A percentile compares a stretch with the other conserved stretches of the same genome.
Conservation (phyloP, 2,329 filamentous ascomycete genomes). For the Neurospora sp. region DNA sequence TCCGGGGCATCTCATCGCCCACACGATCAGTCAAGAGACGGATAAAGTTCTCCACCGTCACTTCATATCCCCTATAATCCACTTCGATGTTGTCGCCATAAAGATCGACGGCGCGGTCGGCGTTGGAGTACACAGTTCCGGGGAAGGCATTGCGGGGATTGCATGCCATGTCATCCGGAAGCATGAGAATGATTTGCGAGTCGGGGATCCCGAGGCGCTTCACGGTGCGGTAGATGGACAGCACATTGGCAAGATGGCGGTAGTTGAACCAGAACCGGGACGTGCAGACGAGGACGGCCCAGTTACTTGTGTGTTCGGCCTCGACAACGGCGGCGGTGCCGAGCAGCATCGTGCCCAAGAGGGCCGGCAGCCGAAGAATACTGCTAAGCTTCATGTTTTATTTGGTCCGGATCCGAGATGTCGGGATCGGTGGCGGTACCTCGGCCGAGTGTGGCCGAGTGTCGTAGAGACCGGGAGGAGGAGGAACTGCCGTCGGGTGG, state of each 20-base stretch:
- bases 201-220: conserved; percentile 97
- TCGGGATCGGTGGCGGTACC: neutral
- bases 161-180: conserved; percentile 99
- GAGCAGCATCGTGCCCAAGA: conserved; percentile 39
- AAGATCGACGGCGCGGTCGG: conserved; percentile 86
- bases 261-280: conserved; percentile 99
- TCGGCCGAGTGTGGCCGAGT: neutral
- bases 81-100: conserved; percentile 99
- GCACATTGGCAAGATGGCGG: conserved; percentile 91
- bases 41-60: conserved; percentile 98
- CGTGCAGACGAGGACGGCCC: conserved; percentile 97
- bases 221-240: conserved; percentile 94
- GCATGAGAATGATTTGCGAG: conserved; percentile 98
- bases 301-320: conserved; percentile 91
- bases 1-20: conserved; percentile 86
- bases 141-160: conserved; percentile 98
- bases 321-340: conserved; percentile 33
- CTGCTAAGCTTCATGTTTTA: conserved; percentile 41
- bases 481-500: neutral
- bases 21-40: conserved; percentile 88
- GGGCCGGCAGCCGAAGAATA: conserved; percentile 34
- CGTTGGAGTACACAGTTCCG: conserved; percentile 96
- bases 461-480: neutral
- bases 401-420: neutral
- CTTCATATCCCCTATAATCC: conserved; percentile 95